phyloP scores from a whole-genome alignment of 139 green algal genomes.

The Trebouxia sp. region DNA sequence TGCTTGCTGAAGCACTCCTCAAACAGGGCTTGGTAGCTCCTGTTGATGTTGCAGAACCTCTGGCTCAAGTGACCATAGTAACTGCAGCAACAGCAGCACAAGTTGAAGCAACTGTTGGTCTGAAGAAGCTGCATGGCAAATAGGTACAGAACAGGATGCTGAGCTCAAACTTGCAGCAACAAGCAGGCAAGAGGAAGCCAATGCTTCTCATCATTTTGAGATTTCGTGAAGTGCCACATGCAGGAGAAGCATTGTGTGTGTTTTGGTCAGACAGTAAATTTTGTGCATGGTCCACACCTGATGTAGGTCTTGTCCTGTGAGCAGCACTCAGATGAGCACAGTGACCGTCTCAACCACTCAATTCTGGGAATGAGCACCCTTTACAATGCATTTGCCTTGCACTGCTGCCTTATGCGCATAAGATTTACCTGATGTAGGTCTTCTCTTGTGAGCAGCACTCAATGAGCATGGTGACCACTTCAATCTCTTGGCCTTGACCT shows the following conservation, averaged over 20 bases:
- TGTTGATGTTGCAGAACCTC: constrained; percentile 88
- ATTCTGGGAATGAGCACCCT: too few species aligned
- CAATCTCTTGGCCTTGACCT: constrained; percentile 69
- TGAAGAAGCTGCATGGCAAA: background rate
- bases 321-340: background rate
- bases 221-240: too few species aligned
- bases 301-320: background rate
- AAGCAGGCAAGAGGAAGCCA: background rate
- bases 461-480: constrained; percentile 95
- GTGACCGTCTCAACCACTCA: too few species aligned
- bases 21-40: constrained; percentile 81
- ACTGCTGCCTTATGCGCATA: too few species aligned
- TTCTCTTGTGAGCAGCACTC: constrained; percentile 93
- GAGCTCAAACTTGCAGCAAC: too few species aligned
- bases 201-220: too few species aligned
- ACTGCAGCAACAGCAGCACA: constrained; percentile 27
- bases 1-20: constrained; percentile 91
- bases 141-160: too few species aligned
- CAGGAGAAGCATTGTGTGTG: too few species aligned
- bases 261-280: too few species aligned
- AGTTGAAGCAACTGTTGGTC: background rate
- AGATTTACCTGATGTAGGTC: constrained; percentile 55
- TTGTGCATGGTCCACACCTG: background rate
- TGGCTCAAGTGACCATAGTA: constrained; percentile 96
- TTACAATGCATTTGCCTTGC: too few species aligned